A percentile compares a stretch with the other conserved stretches of the same genome.
These are phyloP conservation scores for Ganoderma resinaceum DNA, from an alignment of 1,284 basidiomycete genomes.

Conservation along the genomic window DNA sequence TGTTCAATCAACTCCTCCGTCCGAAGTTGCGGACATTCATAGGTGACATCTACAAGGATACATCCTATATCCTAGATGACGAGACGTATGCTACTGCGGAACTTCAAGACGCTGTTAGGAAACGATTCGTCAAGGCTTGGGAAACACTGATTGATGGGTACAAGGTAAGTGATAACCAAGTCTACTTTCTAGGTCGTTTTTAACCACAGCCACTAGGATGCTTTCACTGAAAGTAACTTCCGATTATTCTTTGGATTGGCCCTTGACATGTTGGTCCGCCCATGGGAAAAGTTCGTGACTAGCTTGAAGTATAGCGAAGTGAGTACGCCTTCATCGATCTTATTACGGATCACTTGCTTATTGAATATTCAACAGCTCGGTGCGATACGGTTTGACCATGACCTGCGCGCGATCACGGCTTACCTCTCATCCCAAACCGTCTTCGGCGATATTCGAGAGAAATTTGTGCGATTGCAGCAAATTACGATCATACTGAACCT, in stretches of 20 bases:
- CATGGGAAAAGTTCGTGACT: conserved; percentile 92
- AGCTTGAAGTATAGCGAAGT: conserved; percentile 91
- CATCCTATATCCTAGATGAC: conserved; percentile 90
- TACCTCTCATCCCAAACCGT: conserved; percentile 88
- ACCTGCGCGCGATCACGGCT: conserved; percentile 84
- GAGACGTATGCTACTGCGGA: conserved; percentile 86
- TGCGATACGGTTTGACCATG: conserved; percentile 96
- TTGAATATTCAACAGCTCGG: conserved; percentile 69
- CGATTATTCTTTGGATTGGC: conserved; percentile 85
- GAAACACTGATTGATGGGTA: conserved; percentile 85
- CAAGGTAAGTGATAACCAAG: conserved; percentile 55
- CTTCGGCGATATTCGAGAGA: conserved; percentile 90
- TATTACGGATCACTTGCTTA: not conserved
- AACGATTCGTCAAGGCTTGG: conserved; percentile 90
- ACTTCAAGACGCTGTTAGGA: conserved; percentile 84
- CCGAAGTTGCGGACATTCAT: conserved; percentile 87
- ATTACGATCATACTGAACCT: conserved; percentile 93
- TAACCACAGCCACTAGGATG: conserved; percentile 57
- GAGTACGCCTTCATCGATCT: conserved; percentile 26
- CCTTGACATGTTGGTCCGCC: conserved; percentile 86
- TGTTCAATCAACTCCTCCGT: conserved; percentile 92
- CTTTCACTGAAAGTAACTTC: conserved; percentile 89
- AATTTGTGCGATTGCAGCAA: conserved; percentile 92
- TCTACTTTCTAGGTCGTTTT: not conserved
- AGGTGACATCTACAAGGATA: conserved; percentile 88